Evolutionary conservation across 345 rosid genomes (phyloP).

Genomic region (Boechera divaricarpa): DNA sequence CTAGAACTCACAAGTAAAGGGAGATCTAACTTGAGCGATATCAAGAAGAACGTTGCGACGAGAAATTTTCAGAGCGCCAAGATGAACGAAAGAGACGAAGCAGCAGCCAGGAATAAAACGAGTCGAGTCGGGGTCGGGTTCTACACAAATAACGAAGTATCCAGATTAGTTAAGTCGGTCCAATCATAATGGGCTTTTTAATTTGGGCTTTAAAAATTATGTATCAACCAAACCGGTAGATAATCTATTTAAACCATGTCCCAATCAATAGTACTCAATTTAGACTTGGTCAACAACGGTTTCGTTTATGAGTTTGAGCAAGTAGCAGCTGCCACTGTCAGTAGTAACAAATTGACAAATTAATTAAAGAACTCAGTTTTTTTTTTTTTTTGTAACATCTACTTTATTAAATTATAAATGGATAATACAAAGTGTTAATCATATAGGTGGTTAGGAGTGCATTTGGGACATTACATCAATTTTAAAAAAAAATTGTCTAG

Average conservation of each 20-base stretch:
- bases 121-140: conserved; percentile 31
- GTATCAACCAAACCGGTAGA: neutral
- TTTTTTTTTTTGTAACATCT: too few species aligned
- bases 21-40: conserved; percentile 1
- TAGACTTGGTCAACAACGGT: conserved; percentile 1
- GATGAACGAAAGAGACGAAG: conserved; percentile 13
- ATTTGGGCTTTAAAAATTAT: too few species aligned
- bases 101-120: neutral
- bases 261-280: neutral
- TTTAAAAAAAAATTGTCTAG: too few species aligned
- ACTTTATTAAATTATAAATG: too few species aligned
- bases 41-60: conserved; percentile 23
- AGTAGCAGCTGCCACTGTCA: conserved; percentile 1
- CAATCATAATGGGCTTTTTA: neutral
- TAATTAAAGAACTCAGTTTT: too few species aligned
- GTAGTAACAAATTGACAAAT: conserved; percentile 13
- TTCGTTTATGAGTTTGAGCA: neutral
- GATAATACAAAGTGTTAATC: too few species aligned
- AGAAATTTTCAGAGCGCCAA: conserved; percentile 32
- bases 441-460: too few species aligned
- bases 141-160: neutral
- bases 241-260: neutral
- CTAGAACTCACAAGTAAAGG: conserved; percentile 18
- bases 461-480: too few species aligned
- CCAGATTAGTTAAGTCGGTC: conserved; percentile 33